These are phyloP conservation scores for Botrytis pseudocinerea DNA, from an alignment of 2,329 filamentous ascomycete species.

Conservation along the genomic window DNA sequence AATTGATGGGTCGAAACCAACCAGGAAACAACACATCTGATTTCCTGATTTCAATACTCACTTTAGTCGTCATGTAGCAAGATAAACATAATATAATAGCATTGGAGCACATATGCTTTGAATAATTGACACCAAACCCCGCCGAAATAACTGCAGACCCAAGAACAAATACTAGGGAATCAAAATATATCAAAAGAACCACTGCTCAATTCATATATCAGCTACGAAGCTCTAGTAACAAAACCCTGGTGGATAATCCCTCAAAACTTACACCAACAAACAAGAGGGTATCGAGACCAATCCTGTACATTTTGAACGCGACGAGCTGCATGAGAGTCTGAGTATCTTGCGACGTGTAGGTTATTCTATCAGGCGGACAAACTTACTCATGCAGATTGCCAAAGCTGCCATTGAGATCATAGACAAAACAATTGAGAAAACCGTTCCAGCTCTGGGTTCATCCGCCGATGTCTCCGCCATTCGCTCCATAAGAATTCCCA, in stretches of 20 bases:
- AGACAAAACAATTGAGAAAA: conserved; percentile 31
- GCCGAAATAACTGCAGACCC: conserved; percentile 57
- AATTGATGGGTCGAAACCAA: neutral
- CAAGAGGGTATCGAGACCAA: conserved; percentile 34
- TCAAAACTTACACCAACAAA: conserved; percentile 36
- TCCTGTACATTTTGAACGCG: conserved; percentile 34
- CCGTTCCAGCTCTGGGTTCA: conserved; percentile 29
- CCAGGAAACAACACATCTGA: neutral
- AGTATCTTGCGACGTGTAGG: neutral
- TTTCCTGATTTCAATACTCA: conserved; percentile 36
- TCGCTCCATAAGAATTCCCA: neutral
- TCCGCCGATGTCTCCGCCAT: conserved; percentile 10
- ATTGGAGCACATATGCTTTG: conserved; percentile 52
- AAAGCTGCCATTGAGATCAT: conserved; percentile 32
- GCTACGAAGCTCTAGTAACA: neutral
- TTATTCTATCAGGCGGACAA: neutral
- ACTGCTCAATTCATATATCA: conserved; percentile 45
- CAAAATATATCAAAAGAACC: conserved; percentile 58
- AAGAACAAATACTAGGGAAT: conserved; percentile 62
- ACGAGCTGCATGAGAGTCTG: conserved; percentile 27
- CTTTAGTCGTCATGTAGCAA: conserved; percentile 65
- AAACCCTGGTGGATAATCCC: neutral
- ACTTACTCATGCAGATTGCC: conserved; percentile 35
- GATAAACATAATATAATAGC: conserved; percentile 61
- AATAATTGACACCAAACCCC: conserved; percentile 57